Evolutionary conservation across 75 land plant genomes (phyloP).

Genomic region (Picea sitchensis): DNA sequence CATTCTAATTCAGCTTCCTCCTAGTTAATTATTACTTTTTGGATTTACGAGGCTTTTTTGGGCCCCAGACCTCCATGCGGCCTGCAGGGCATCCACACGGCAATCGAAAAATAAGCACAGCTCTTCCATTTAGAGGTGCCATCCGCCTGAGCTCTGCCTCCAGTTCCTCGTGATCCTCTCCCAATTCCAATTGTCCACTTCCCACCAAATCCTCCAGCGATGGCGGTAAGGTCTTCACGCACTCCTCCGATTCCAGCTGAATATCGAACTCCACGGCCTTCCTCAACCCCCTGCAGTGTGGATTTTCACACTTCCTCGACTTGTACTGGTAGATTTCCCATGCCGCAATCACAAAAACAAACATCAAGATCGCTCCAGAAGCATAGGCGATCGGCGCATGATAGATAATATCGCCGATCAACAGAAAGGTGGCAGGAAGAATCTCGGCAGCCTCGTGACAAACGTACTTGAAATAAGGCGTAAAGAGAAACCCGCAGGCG

Average conservation of each 20-base stretch:
- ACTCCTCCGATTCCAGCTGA: constrained; percentile 78
- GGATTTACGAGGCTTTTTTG: constrained; percentile 52
- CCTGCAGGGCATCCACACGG: constrained; percentile 80
- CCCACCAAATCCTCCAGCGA: constrained; percentile 30
- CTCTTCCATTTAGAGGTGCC: constrained; percentile 81
- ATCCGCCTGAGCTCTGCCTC: constrained; percentile 77
- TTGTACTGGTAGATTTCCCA: constrained; percentile 50
- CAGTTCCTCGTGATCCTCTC: constrained; percentile 68
- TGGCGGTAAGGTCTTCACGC: constrained; percentile 37
- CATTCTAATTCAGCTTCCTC: constrained; percentile 1
- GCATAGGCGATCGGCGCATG: constrained; percentile 55
- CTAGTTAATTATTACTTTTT: constrained; percentile 35
- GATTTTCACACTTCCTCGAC: constrained; percentile 67
- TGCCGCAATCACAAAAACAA: constrained; percentile 27
- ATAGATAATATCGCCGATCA: constrained; percentile 46
- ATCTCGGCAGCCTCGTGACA: constrained; percentile 37
- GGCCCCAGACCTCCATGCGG: constrained; percentile 79
- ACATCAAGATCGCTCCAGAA: constrained; percentile 31
- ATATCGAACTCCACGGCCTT: constrained; percentile 85
- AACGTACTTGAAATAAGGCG: constrained; percentile 60
- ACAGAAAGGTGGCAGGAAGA: constrained; percentile 26
- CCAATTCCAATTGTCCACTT: constrained; percentile 39
- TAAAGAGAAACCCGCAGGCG: constrained; percentile 51
- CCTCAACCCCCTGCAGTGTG: constrained; percentile 59
- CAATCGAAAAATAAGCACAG: constrained; percentile 73